Conservation (phyloP, 495 filamentous ascomycete species). For the Trichoderma parareesei region DNA sequence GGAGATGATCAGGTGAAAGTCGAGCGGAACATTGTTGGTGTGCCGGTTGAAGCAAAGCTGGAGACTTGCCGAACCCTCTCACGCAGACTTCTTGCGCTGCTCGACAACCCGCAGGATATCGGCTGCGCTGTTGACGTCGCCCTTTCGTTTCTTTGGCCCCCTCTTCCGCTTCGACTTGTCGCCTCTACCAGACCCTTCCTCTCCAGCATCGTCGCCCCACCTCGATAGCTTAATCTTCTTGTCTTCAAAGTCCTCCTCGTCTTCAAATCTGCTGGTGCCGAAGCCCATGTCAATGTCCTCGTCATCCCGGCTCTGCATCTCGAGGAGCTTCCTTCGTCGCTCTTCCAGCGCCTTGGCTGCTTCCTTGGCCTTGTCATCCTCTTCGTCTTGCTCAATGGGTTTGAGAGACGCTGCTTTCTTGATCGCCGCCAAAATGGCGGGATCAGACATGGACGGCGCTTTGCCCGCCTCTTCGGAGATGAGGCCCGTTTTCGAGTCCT, state of each 20-base stretch:
- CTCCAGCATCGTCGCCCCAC: slow-evolving; percentile 52
- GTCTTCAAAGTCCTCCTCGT: slow-evolving; percentile 59
- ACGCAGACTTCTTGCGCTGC: slow-evolving; percentile 36
- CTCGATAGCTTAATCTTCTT: slow-evolving; percentile 56
- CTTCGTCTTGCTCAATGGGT: slow-evolving; percentile 34
- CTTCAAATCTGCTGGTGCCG: slow-evolving; percentile 72
- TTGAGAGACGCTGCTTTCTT: slow-evolving; percentile 73
- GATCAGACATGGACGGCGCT: slow-evolving; percentile 57
- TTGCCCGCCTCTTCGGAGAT: slow-evolving; percentile 37
- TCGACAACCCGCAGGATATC: slow-evolving; percentile 80
- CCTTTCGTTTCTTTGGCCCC: slow-evolving; percentile 79
- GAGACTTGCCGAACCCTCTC: not conserved
- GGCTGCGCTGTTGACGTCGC: slow-evolving; percentile 67
- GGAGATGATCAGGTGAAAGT: not conserved
- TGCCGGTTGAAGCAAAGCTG: not conserved
- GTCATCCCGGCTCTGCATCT: slow-evolving; percentile 70
- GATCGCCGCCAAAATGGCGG: slow-evolving; percentile 72
- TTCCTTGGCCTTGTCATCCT: slow-evolving; percentile 36
- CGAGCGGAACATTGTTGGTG: not conserved
- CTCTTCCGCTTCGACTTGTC: slow-evolving; percentile 63
- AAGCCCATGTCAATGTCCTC: slow-evolving; percentile 94
- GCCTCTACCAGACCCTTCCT: slow-evolving; percentile 41
- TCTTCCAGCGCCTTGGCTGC: slow-evolving; percentile 42
- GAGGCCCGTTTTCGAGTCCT: slow-evolving; percentile 37
- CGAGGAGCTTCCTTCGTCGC: slow-evolving; percentile 65